phyloP scores from a whole-genome alignment of 163 green algal species.

The Picocystis sp. region DNA sequence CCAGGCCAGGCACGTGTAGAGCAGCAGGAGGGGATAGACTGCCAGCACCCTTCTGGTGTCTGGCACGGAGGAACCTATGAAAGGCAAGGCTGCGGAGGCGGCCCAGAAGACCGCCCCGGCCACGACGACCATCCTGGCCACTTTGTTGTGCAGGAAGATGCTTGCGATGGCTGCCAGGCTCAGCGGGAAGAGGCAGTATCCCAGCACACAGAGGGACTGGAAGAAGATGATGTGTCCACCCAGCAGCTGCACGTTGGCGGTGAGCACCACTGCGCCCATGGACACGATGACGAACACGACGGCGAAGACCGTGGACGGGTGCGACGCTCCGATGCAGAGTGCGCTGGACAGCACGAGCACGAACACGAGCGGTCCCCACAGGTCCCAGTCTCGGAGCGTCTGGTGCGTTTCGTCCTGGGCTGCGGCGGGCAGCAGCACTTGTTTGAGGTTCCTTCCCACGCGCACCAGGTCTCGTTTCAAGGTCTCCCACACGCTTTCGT shows the following conservation, averaged over 20 bases:
- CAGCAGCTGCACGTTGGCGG: conserved; percentile 87
- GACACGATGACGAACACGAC: conserved; percentile 81
- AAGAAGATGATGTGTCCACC: conserved; percentile 35
- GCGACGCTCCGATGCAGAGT: conserved; percentile 38
- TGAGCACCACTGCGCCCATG: conserved; percentile 76
- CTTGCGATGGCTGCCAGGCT: conserved; percentile 47
- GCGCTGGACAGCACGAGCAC: conserved; percentile 56
- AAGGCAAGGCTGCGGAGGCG: conserved; percentile 64
- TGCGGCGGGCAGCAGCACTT: conserved; percentile 17
- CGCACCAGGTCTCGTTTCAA: conserved; percentile 73
- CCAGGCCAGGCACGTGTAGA: conserved; percentile 79
- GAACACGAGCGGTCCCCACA: conserved; percentile 90
- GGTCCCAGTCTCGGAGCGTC: conserved; percentile 88
- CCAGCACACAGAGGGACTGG: conserved; percentile 60
- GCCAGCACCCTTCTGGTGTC: conserved; percentile 55
- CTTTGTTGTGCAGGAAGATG: conserved; percentile 8
- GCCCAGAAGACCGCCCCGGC: conserved; percentile 54
- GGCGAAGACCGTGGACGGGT: conserved; percentile 17
- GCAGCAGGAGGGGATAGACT: conserved; percentile 81
- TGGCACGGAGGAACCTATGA: conserved; percentile 49
- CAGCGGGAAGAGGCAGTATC: conserved; percentile 96
- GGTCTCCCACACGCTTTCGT: conserved; percentile 77
- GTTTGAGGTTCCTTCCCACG: conserved; percentile 63
- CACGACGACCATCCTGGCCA: conserved; percentile 31
- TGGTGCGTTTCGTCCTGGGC: conserved; percentile 8